Base-by-base conservation (phyloP, 176 grass and related monocot genomes). In the Rhynchospora breviuscula region DNA sequence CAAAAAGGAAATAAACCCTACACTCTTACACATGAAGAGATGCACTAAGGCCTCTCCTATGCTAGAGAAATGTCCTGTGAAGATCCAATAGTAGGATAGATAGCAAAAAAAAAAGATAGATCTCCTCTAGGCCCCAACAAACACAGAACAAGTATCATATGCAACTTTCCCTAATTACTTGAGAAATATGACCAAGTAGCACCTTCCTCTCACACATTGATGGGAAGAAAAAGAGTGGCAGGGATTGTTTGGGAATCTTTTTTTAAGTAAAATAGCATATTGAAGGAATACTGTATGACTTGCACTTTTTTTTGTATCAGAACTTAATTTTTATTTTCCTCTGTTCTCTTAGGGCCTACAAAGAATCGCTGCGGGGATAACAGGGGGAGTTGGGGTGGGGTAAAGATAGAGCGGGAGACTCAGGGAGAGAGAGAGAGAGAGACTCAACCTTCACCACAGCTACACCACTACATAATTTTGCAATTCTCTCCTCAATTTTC, bases 401-500 rank as follows among this genome's bases (percentile, higher is more conserved):
- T 40, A 40, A 40, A 40, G 35, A 40, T 3, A 4, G 12, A 29
- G 58, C 3, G 58, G 19, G 1, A 78, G 66, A 59, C n/a, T 58
- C 63, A 48, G 59, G n/a, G n/a, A n/a, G n/a, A 31, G 54, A 79
- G 78, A 31, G 6, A 82, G 80, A 76, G 40, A 72, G 66, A 43
- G 46, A 49, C 11, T 8, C n/a, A 44, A 98, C 95, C 95, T 95
- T 98, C 83, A 95, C 90, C 64, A 94, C 89, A 46, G 92, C 95
- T 76, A 98, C 76, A 80, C 95, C 95, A 77, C 88, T 84, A 69
- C 89, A 93, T 33, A 98, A 91, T 84, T 98, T 95, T 85, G 95
- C 95, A 43, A 98, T 92, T 88, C 92, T 91, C 80, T 91, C 75
- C 82, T 90, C 88, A 29, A 98, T 90, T 82, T 88, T 91, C 80